Conservation (phyloP, 768 basidiomycete species). For the Termitomyces sp. region DNA sequence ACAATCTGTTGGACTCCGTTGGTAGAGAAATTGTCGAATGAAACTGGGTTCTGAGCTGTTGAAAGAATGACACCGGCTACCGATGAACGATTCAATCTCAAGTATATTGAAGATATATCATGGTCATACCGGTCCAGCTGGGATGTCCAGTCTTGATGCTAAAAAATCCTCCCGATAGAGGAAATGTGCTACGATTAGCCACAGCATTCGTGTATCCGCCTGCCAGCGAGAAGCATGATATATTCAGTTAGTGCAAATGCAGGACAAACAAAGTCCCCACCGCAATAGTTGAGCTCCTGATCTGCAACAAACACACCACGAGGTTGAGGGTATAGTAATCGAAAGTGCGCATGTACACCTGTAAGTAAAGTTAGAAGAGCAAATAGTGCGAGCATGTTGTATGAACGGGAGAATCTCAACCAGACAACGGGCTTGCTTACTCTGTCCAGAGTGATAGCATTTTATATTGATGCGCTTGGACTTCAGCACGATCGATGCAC, state of each 20-base stretch:
- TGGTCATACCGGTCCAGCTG: slow-evolving; percentile 39
- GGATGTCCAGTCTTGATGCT: slow-evolving; percentile 54
- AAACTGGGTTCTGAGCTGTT: slow-evolving; percentile 53
- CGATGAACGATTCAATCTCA: not conserved
- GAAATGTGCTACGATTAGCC: slow-evolving; percentile 59
- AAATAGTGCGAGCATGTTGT: not conserved
- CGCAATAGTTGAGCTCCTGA: slow-evolving; percentile 56
- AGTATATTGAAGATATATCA: not conserved
- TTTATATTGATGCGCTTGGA: not conserved
- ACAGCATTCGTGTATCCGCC: slow-evolving; percentile 55
- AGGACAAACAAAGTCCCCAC: slow-evolving; percentile 23
- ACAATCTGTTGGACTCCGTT: slow-evolving; percentile 26
- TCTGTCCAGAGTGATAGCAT: not conserved
- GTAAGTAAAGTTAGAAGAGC: slow-evolving; percentile 21
- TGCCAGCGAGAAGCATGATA: slow-evolving; percentile 16
- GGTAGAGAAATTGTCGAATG: slow-evolving; percentile 53
- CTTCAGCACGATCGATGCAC: not conserved
- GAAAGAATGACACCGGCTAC: slow-evolving; percentile 50
- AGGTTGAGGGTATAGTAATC: slow-evolving; percentile 62
- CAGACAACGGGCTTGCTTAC: not conserved
- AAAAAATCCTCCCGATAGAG: slow-evolving; percentile 56
- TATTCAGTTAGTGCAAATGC: not conserved
- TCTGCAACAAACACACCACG: slow-evolving; percentile 61
- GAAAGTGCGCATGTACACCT: slow-evolving; percentile 64
- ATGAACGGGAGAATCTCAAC: not conserved